These are phyloP conservation scores for Cucurbita argyrosperma DNA, from an alignment of 306 rosid genomes.

Conservation along the genomic window DNA sequence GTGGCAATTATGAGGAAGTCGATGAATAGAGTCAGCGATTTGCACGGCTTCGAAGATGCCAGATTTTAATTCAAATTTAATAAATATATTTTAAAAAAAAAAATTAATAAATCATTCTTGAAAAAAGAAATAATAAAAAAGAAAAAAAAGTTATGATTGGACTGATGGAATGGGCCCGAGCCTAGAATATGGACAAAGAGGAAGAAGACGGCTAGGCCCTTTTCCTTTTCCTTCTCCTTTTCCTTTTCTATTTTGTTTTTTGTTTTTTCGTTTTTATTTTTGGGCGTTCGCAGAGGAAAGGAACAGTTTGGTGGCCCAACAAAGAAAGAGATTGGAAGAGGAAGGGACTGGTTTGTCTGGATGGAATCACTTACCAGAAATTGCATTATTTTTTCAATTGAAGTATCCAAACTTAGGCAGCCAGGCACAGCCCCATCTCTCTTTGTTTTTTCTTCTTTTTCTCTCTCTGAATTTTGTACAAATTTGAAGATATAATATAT, in stretches of 20 bases:
- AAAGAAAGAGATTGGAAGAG: not conserved
- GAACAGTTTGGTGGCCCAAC: conserved; percentile 3
- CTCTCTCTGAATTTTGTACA: not conserved
- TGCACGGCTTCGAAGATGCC: conserved; percentile 96
- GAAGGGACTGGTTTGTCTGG: not conserved
- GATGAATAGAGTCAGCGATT: conserved; percentile 91
- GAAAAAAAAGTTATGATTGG: not conserved
- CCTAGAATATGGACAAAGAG: conserved; percentile 38
- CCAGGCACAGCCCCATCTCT: not conserved
- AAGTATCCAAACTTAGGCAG: not conserved
- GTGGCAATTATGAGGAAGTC: conserved; percentile 95
- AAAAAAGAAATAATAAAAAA: not conserved
- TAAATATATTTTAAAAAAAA: not conserved
- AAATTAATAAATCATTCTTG: not conserved
- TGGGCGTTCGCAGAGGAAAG: not conserved
- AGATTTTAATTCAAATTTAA: conserved; percentile 55
- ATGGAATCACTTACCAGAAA: not conserved
- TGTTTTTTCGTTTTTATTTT: not conserved
- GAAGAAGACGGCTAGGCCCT: conserved; percentile 48
- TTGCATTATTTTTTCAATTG: not conserved
- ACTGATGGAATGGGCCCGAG: conserved; percentile 23
- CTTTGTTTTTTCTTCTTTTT: not conserved
- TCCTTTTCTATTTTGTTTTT: not conserved
- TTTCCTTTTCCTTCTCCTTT: conserved; percentile 32
- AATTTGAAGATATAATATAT: not conserved